Evolutionary conservation across 495 filamentous ascomycete genomes (phyloP).

Genomic region (Neurospora sp.): DNA sequence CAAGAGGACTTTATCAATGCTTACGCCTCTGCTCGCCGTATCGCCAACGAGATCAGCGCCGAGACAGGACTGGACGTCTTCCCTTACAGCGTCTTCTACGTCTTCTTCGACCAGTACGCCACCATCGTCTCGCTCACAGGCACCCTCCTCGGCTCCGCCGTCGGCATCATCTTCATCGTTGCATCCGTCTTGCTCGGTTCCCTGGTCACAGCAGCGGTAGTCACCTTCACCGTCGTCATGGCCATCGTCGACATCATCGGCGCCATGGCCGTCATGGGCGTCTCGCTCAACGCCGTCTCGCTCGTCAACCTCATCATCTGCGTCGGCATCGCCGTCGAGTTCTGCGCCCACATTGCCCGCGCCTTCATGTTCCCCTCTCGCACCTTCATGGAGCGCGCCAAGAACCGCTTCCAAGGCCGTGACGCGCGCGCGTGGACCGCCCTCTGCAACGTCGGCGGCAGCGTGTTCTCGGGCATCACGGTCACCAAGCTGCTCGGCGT

Average conservation of each 20-base stretch:
- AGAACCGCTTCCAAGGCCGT: slow-evolving; percentile 55
- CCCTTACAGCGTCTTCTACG: slow-evolving; percentile 93
- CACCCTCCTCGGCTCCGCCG: slow-evolving; percentile 68
- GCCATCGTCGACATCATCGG: slow-evolving; percentile 90
- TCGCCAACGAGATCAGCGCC: slow-evolving; percentile 60
- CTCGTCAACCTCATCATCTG: slow-evolving; percentile 97
- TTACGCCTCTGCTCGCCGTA: slow-evolving; percentile 83
- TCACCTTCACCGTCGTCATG: slow-evolving; percentile 83
- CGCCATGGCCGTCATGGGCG: slow-evolving; percentile 77
- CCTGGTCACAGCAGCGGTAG: slow-evolving; percentile 65
- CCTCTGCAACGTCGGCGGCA: slow-evolving; percentile 84
- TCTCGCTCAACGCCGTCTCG: slow-evolving; percentile 91
- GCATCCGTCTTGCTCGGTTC: slow-evolving; percentile 76
- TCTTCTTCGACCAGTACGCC: slow-evolving; percentile 97
- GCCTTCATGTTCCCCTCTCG: slow-evolving; percentile 89
- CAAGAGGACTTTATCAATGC: slow-evolving; percentile 92
- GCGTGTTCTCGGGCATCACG: slow-evolving; percentile 92
- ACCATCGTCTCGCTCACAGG: slow-evolving; percentile 70
- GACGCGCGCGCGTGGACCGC: slow-evolving; percentile 87
- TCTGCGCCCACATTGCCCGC: slow-evolving; percentile 92
- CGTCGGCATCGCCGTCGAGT: slow-evolving; percentile 91
- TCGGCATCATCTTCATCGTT: slow-evolving; percentile 73
- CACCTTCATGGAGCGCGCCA: slow-evolving; percentile 64
- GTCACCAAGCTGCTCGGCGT: slow-evolving; percentile 92
- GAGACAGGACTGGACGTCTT: slow-evolving; percentile 70